Conservation (phyloP, 108 stramenopile species). For the Stephanodiscus triporus region DNA sequence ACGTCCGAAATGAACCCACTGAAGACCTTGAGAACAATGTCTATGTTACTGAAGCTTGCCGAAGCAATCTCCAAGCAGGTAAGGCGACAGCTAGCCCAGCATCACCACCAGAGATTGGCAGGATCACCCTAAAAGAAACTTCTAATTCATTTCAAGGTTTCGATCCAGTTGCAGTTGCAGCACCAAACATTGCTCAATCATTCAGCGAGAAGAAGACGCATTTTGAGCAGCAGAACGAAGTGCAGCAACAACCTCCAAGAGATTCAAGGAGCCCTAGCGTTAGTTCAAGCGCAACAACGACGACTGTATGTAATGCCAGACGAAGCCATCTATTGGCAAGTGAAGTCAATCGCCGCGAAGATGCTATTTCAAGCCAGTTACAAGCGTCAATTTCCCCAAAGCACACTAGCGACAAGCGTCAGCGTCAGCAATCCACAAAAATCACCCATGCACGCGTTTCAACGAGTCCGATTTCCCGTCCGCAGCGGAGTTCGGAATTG, state of each 20-base stretch:
- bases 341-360: neutral
- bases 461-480: neutral
- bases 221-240: neutral
- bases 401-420: neutral
- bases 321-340: neutral
- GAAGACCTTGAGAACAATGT: neutral
- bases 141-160: neutral
- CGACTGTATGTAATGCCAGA: neutral
- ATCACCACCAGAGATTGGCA: conserved; percentile 9
- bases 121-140: neutral
- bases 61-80: conserved; percentile 2
- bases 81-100: neutral
- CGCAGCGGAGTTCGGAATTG: neutral
- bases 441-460: neutral
- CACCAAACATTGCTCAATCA: neutral
- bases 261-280: neutral
- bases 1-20: neutral
- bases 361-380: neutral
- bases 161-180: neutral
- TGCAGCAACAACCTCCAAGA: neutral
- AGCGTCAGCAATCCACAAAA: neutral
- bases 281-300: neutral
- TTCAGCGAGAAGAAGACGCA: neutral
- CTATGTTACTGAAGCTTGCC: neutral
- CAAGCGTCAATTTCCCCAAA: neutral